Evolutionary conservation across 2,329 filamentous ascomycete genomes (phyloP).

Genomic region (Stenocarpella maydis): DNA sequence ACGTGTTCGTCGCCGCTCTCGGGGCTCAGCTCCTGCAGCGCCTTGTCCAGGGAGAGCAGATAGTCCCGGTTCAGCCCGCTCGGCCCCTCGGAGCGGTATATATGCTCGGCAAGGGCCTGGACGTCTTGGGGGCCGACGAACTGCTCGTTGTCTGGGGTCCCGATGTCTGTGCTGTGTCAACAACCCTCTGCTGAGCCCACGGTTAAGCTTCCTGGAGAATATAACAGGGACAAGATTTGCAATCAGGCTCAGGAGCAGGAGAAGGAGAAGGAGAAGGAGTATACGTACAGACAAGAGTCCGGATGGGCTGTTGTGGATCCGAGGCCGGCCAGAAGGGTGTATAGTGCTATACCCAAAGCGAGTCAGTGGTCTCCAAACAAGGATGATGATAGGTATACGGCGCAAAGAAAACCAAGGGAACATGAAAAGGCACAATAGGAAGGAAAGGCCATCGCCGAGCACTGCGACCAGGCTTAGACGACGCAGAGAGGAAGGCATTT

Average conservation of each 20-base stretch:
- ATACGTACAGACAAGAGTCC: conserved; percentile 31
- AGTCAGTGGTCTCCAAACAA: background rate
- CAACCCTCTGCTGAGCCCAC: conserved; percentile 37
- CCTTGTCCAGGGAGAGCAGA: conserved; percentile 79
- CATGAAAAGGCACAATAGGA: background rate
- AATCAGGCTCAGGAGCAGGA: background rate
- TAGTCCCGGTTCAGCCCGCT: conserved; percentile 94
- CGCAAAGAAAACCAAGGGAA: background rate
- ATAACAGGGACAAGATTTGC: background rate
- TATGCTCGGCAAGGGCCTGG: conserved; percentile 80
- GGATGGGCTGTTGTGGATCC: conserved; percentile 14
- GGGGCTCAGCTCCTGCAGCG: conserved; percentile 74
- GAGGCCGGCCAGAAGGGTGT: conserved; percentile 77
- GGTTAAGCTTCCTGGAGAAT: background rate
- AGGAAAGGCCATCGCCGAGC: background rate
- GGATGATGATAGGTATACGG: background rate
- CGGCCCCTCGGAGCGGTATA: conserved; percentile 77
- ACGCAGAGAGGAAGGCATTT: background rate
- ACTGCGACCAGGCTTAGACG: background rate
- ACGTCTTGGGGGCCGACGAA: conserved; percentile 88
- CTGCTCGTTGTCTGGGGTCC: conserved; percentile 90
- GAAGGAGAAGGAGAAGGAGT: background rate
- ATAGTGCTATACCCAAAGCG: conserved; percentile 64
- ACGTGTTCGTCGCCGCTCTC: conserved; percentile 87
- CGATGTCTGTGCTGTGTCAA: conserved; percentile 84